phyloP scores from a whole-genome alignment of 768 basidiomycete genomes.

The Suillus spraguei region DNA sequence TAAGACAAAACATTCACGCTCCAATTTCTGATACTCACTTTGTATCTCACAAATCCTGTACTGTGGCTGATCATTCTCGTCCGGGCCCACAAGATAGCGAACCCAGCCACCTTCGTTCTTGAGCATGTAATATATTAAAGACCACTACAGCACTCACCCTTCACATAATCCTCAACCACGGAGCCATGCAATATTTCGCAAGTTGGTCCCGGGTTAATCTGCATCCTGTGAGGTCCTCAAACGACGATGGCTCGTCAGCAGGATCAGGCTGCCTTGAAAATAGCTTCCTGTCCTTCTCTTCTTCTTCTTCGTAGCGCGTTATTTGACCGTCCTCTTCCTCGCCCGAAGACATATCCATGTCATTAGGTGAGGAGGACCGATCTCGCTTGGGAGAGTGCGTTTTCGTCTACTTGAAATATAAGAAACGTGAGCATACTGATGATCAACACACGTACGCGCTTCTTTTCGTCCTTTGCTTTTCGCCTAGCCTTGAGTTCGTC shows the following conservation, averaged over 20 bases:
- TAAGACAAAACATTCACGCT: constrained; percentile 14
- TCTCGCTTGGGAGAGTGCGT: constrained; percentile 65
- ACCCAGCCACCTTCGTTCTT: constrained; percentile 74
- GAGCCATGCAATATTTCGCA: constrained; percentile 68
- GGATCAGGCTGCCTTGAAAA: constrained; percentile 44
- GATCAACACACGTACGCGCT: constrained; percentile 54
- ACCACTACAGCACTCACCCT: constrained; percentile 48
- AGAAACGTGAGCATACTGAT: constrained; percentile 15
- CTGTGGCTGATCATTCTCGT: constrained; percentile 53
- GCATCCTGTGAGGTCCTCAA: constrained; percentile 62
- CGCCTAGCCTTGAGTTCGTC: constrained; percentile 87
- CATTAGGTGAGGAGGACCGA: constrained; percentile 79
- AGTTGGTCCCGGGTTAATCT: constrained; percentile 70
- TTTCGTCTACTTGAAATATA: constrained; percentile 40
- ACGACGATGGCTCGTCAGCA: constrained; percentile 49
- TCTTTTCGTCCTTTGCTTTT: constrained; percentile 88
- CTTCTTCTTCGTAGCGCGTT: constrained; percentile 71
- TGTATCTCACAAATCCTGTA: constrained; percentile 85
- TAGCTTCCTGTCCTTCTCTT: constrained; percentile 60
- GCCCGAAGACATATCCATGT: constrained; percentile 80
- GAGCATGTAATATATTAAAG: constrained; percentile 7
- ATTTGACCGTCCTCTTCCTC: constrained; percentile 83
- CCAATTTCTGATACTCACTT: constrained; percentile 50
- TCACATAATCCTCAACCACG: constrained; percentile 88
- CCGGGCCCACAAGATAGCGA: constrained; percentile 71